Conservation (phyloP, 1,284 basidiomycete species). For the Tilletiopsis washingtonensis region DNA sequence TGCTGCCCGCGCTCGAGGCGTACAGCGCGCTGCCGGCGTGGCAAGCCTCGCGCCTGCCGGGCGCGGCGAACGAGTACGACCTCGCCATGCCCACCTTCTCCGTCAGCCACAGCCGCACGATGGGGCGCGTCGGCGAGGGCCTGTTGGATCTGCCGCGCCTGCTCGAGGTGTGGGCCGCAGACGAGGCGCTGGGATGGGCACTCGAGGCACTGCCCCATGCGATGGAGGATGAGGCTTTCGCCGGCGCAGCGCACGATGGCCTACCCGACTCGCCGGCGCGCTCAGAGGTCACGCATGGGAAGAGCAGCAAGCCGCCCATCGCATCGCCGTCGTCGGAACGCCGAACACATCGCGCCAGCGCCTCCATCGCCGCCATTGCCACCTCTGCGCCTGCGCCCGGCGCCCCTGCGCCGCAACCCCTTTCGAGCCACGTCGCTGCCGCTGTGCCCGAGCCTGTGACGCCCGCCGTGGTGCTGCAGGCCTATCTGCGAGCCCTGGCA, state of each 20-base stretch:
- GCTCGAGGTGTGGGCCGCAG: constrained; percentile 87
- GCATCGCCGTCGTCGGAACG: constrained; percentile 19
- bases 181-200: constrained; percentile 83
- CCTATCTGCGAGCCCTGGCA: constrained; percentile 73
- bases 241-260: constrained; percentile 10
- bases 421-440: neutral
- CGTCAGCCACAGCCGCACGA: constrained; percentile 75
- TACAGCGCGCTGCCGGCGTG: constrained; percentile 68
- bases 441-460: constrained; percentile 18
- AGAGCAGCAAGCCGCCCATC: too few relatives aligned
- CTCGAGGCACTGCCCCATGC: constrained; percentile 69
- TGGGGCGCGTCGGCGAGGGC: constrained; percentile 83
- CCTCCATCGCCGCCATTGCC: constrained; percentile 13
- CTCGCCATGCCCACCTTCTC: constrained; percentile 86
- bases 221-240: constrained; percentile 6
- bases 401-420: neutral
- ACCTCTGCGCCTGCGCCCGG: constrained; percentile 24
- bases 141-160: constrained; percentile 83
- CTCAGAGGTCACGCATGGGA: too few relatives aligned
- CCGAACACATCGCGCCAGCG: constrained; percentile 47
- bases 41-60: constrained; percentile 49
- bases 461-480: constrained; percentile 61
- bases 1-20: constrained; percentile 64
- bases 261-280: neutral
- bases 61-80: constrained; percentile 53